Evolutionary conservation across 1,284 basidiomycete genomes (phyloP).

Genomic region (Abortiporus biennis): DNA sequence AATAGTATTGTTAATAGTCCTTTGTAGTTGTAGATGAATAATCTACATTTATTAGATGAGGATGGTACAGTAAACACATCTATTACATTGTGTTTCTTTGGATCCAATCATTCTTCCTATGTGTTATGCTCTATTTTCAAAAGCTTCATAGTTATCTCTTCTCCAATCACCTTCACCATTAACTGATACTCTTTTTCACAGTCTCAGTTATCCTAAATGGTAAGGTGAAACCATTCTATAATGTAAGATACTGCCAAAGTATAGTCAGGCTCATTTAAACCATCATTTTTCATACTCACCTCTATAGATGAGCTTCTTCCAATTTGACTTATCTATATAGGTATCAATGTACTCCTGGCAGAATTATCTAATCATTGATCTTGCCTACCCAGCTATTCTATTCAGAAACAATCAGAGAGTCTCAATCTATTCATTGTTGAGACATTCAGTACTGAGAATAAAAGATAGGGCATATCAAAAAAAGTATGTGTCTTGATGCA

Average conservation of each 20-base stretch:
- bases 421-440: conserved; percentile 7
- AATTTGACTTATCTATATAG: conserved; percentile 4
- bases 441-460: background rate
- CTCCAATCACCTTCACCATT: background rate
- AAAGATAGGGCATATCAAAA: conserved; percentile 1
- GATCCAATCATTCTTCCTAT: background rate
- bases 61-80: background rate
- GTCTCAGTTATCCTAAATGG: background rate
- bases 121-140: background rate
- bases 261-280: background rate
- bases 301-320: conserved; percentile 2
- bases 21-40: background rate
- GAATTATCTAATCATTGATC: background rate
- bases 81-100: background rate
- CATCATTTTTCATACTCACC: background rate
- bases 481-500: conserved; percentile 3
- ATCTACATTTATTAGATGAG: background rate
- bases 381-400: background rate
- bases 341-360: conserved; percentile 4
- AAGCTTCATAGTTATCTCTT: background rate
- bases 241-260: background rate
- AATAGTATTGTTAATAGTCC: background rate
- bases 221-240: background rate
- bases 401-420: conserved; percentile 4
- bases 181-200: background rate